Evolutionary conservation across 2,329 filamentous ascomycete genomes (phyloP).

Genomic region (Rhynchosporium secalis): DNA sequence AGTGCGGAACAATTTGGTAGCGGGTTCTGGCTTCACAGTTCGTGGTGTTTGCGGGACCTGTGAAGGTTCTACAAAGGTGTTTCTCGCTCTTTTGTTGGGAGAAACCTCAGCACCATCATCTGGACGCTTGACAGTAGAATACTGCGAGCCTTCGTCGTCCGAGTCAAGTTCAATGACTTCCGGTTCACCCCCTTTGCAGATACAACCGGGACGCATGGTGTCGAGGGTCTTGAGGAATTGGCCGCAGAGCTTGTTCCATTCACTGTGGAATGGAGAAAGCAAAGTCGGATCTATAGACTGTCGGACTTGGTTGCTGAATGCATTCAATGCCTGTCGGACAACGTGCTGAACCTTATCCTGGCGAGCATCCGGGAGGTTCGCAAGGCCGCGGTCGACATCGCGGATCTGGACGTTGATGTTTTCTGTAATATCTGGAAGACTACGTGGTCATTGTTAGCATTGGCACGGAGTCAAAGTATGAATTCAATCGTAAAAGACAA

Average conservation of each 20-base stretch:
- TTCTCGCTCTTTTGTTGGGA: neutral
- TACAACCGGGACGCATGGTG: conserved; percentile 30
- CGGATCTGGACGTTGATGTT: conserved; percentile 43
- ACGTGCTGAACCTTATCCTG: conserved; percentile 63
- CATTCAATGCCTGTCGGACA: conserved; percentile 58
- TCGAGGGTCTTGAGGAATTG: conserved; percentile 40
- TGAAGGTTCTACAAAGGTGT: neutral
- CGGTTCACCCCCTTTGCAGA: conserved; percentile 10
- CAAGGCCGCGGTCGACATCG: conserved; percentile 55
- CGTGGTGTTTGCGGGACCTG: neutral
- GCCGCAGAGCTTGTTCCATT: conserved; percentile 40
- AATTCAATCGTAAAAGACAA: no score
- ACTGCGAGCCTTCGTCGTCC: conserved; percentile 16
- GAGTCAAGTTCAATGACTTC: conserved; percentile 22
- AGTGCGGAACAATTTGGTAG: conserved; percentile 46
- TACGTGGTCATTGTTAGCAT: neutral
- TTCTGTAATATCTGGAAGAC: conserved; percentile 12
- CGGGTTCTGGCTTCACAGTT: neutral
- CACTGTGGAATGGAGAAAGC: conserved; percentile 46
- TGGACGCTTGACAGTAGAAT: neutral
- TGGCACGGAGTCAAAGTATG: no score
- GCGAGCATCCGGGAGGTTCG: conserved; percentile 65
- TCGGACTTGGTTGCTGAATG: conserved; percentile 54
- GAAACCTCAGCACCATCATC: neutral
- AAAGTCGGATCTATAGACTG: neutral